Percentiles rank a stretch among this genome's conserved stretches.
These are phyloP conservation scores for Picea abies DNA, from an alignment of 83 land plant species.

Conservation along the genomic window DNA sequence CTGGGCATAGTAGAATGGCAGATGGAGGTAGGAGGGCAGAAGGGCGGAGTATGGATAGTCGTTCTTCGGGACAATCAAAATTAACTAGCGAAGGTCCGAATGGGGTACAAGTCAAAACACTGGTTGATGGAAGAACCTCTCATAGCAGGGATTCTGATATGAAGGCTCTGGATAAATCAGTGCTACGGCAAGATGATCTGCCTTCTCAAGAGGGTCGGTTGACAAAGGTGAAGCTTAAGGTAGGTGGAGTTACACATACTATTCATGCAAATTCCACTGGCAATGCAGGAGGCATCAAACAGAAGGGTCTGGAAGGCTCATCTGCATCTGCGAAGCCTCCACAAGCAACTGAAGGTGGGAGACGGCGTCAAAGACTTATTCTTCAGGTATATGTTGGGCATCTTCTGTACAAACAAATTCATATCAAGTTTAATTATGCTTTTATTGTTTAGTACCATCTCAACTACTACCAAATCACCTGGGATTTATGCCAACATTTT, in stretches of 20 bases:
- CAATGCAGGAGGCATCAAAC: neutral
- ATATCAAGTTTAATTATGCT: too few relatives aligned
- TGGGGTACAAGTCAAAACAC: conserved; percentile 1
- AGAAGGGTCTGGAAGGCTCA: conserved; percentile 1
- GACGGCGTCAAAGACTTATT: too few relatives aligned
- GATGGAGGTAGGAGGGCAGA: neutral
- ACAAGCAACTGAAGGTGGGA: conserved; percentile 1
- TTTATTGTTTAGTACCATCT: too few relatives aligned
- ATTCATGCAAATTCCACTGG: conserved; percentile 38
- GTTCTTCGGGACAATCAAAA: neutral
- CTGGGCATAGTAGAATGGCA: neutral
- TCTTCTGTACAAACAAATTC: neutral
- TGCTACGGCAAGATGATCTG: neutral
- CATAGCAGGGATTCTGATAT: neutral
- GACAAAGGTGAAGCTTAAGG: conserved; percentile 54
- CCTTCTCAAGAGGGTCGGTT: conserved; percentile 32
- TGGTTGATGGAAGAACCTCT: neutral
- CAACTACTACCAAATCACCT: too few relatives aligned
- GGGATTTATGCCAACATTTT: too few relatives aligned
- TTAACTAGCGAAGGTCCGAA: neutral
- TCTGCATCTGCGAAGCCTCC: neutral
- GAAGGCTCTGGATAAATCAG: neutral
- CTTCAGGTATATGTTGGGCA: too few relatives aligned
- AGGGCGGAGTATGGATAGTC: neutral
- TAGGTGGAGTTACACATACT: conserved; percentile 53